Base-by-base conservation (phyloP, 768 basidiomycete species). In the Suillus weaverae region DNA sequence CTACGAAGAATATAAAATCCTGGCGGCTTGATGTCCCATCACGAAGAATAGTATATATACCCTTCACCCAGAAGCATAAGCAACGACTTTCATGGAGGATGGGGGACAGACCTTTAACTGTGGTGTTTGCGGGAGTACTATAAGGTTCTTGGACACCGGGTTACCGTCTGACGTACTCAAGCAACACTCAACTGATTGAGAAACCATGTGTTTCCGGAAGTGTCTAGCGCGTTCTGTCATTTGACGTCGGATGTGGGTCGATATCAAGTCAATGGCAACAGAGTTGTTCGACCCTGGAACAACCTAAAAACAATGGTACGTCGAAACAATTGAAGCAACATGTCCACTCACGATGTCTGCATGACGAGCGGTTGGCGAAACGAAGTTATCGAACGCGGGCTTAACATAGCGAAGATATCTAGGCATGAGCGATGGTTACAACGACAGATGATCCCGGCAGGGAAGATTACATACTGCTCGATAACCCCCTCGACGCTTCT, bases 321-420 rank as follows among this genome's bases (percentile, higher is more conserved):
- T 51, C 11, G 22, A 18, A 48, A 39, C 4, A 30, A 32, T 20
- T 22, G 36, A 16, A 30, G 30, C 35, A 64, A 50, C 18, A 56
- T 46, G 64, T 39, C 32, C 22, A 63, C 72, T 55, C 69, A 95
- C 95, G 43, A 99, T 94, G 72, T 99, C 95, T 3, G 97, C 97
- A 73, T 90, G 83, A 51, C 88, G 85, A 16, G 95, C 85, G 3
- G 92, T 92, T 1, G 97, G 97, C 38, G 86, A 86, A 26, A 99
- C 95, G 68, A 96, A 97, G 74, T 92, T 91, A 74, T 99, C 97
- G 70, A 90, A 97, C 4, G 94, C 88, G 5, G 93, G 94, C 73
- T 99, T 99, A 70, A 99, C 97, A 73, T 89, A 96, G 36, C 95
- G 91, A 30, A 98, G 85, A 72, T 97, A 97, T 76, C 91, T 94